Evolutionary conservation across 2,329 filamentous ascomycete species (phyloP).

Genomic region (Cytospora paraplurivora): DNA sequence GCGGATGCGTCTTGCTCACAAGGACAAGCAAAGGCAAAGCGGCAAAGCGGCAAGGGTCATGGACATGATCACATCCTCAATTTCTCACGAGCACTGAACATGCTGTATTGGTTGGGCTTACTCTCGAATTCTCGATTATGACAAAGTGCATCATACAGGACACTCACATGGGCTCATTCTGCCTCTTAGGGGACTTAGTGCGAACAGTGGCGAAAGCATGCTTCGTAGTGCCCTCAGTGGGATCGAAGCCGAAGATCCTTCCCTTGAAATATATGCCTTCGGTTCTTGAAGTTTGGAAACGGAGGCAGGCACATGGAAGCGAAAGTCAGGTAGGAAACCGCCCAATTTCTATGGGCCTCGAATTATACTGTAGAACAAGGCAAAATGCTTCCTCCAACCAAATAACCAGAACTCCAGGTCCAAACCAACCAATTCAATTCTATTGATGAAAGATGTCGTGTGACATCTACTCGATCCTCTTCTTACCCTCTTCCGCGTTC

Average conservation of each 20-base stretch:
- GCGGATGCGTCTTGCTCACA: not conserved
- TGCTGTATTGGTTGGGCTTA: not conserved
- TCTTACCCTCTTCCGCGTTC: constrained; percentile 95
- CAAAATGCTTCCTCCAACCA: constrained; percentile 7
- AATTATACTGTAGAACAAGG: not conserved
- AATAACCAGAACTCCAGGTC: not conserved
- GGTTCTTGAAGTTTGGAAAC: not conserved
- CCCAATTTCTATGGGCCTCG: not conserved
- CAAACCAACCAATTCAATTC: constrained; percentile 2
- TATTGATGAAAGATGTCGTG: constrained; percentile 16
- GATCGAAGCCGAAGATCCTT: not conserved
- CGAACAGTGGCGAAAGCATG: not conserved
- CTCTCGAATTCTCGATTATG: not conserved
- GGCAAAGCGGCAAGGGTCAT: not conserved
- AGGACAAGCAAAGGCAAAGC: no score
- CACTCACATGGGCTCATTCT: not conserved
- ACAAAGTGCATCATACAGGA: not conserved
- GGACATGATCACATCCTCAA: not conserved
- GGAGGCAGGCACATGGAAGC: not conserved
- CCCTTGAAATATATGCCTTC: not conserved
- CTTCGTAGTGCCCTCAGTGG: not conserved
- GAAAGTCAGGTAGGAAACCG: not conserved
- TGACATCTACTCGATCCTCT: constrained; percentile 77
- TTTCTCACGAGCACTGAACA: not conserved
- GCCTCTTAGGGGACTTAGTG: not conserved